Evolutionary conservation across 441 rosid genomes (phyloP).

Genomic region (Macaranga tanarius): DNA sequence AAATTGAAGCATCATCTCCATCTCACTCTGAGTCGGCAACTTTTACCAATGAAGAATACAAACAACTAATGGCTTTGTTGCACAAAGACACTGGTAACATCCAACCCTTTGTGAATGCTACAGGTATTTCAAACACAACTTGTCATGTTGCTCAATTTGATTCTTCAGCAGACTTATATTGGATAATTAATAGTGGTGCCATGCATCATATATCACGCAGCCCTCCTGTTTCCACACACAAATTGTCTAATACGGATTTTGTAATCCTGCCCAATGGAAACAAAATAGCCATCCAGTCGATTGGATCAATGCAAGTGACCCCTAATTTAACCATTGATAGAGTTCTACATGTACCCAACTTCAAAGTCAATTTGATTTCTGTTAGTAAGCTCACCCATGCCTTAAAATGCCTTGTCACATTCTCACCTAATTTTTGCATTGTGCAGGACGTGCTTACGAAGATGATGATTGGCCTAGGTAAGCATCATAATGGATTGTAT

Average conservation of each 20-base stretch:
- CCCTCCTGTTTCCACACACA: too few relatives aligned
- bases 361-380: not conserved
- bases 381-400: not conserved
- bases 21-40: too few relatives aligned
- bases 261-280: not conserved
- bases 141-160: too few relatives aligned
- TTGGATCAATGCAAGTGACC: not conserved
- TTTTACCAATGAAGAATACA: not conserved
- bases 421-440: not conserved
- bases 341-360: not conserved
- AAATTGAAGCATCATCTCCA: too few relatives aligned
- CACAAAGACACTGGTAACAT: not conserved
- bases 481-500: not conserved
- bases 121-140: too few relatives aligned
- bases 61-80: not conserved
- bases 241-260: too few relatives aligned
- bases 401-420: slow-evolving; percentile 1
- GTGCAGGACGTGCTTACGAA: not conserved
- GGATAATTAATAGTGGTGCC: too few relatives aligned
- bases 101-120: too few relatives aligned
- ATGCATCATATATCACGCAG: too few relatives aligned
- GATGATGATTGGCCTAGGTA: not conserved
- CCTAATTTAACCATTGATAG: not conserved
- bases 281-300: not conserved
- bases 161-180: too few relatives aligned